Evolutionary conservation across 106 monocot species (phyloP), one percentile per base, ranked within the genome.

Genomic region (Dendrobium officinale): DNA sequence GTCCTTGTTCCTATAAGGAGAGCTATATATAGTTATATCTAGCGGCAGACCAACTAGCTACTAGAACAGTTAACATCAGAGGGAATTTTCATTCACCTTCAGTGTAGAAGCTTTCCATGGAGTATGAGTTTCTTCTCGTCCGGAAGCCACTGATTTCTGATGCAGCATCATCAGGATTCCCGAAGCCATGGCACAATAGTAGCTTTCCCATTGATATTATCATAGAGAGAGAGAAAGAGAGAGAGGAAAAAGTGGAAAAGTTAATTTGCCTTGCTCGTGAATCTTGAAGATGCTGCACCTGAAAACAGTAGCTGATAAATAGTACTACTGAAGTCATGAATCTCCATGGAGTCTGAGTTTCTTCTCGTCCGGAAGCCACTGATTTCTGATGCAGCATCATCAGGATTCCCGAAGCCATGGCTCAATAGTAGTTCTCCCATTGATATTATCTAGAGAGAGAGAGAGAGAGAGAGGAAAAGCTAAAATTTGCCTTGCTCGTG

Each of bases 141-240:
- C 9, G n/a, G 3, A 42, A 75, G 75, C 26, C 48, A 48, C 47
- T 75, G 75, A 75, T n/a, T 75, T 33, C 75, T 26, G 75, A 75
- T 75, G 75, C 75, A 75, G 75, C 75, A 75, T 75, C 75, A 75
- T 75, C 75, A 75, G 75, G 75, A 75, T 75, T 75, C 75, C 15
- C 47, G 75, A 75, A 31, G 5, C 11, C 26, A 31, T 68, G 68
- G 68, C 68, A 2, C 68, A 31, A 68, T 20, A 11, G 31, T 2
- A 29, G 10, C 3, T 33, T 37, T 70, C 27, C 37, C 70, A 33
- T 37, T 11, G 51, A 15, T 22, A 67, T 22, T 5, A 22, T 20
- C n/a, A 22, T 5, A 17, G 2, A 37, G 37, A 37, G 37, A 37
- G 3, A 37, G 37, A 37, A 0, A 37, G 3, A 37, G 37, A 37